A percentile compares a stretch with the other conserved stretches of the same genome.
Evolutionary conservation across 768 basidiomycete species (phyloP).

Genomic region (Pulveroboletus sp.): DNA sequence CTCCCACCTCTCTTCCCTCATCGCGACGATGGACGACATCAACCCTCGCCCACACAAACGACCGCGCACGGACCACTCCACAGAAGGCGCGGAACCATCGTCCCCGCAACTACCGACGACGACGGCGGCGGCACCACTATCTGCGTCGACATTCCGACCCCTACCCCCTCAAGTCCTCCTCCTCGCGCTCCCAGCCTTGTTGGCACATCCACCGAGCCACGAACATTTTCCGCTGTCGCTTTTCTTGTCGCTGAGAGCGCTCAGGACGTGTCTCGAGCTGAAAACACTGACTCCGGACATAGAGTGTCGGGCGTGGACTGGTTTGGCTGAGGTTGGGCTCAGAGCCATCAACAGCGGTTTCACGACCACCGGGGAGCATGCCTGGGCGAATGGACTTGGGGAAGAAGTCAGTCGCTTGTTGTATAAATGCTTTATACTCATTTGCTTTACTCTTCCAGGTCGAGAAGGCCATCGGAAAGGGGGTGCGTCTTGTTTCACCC

Average conservation of each 20-base stretch:
- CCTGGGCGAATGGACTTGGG: conserved; percentile 51
- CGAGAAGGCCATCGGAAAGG: conserved; percentile 67
- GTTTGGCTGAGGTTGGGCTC: conserved; percentile 67
- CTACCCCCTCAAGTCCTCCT: conserved; percentile 49
- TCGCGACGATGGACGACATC: conserved; percentile 21
- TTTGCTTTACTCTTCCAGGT: conserved; percentile 30
- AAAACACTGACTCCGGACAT: conserved; percentile 51
- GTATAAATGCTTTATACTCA: background rate
- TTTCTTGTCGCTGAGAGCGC: conserved; percentile 50
- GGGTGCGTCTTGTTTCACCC: conserved; percentile 43
- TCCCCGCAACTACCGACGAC: background rate
- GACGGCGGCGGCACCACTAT: background rate
- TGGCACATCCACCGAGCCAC: conserved; percentile 67
- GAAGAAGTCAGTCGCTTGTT: conserved; percentile 42
- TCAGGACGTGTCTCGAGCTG: conserved; percentile 53
- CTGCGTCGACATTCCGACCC: conserved; percentile 22
- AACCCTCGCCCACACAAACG: conserved; percentile 38
- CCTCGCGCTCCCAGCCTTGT: conserved; percentile 56
- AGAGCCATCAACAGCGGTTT: conserved; percentile 49
- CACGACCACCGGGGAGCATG: conserved; percentile 32
- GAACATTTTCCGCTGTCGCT: conserved; percentile 52
- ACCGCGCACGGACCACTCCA: conserved; percentile 19
- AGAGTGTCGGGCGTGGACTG: conserved; percentile 72
- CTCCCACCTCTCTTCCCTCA: conserved; percentile 1
- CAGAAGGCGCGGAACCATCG: background rate